Evolutionary conservation across 352 stramenopile genomes (phyloP), one percentile per base, ranked within the genome.

Genomic region (Lagenidium giganteum): DNA sequence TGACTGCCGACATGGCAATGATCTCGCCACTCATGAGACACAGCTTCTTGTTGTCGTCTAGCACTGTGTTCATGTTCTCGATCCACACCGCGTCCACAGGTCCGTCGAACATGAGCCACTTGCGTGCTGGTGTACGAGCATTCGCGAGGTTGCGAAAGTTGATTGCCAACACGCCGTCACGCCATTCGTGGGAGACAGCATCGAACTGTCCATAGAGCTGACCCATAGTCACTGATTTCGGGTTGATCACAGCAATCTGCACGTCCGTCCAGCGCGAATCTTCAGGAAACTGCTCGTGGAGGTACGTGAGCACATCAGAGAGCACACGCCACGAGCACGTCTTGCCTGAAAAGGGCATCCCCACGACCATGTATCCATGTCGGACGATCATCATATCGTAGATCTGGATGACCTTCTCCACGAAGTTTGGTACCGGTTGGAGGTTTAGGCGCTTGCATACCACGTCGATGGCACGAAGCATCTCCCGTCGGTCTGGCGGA

Each of bases 381-480:
- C 93, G 83, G 24, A 98, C 93, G 37, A 97, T 91, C 74, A 98
- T 96, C 89, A 97, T 98, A 48, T 98, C 92, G 61, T 98, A 97
- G 26, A 98, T 93, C 51, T 98, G 88, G 40, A 97, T 93, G 9
- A 96, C 84, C 38, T 98, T 97, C 26, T 91, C 88, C 12, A 95
- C 77, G 58, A 96, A 97, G 39, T 89, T 94, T 1, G 72, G 61
- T 24, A 92, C 86, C 4, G 86, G 72, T 46, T 97, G 81, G n/a
- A 96, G 62, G 42, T 75, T 88, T 54, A 70, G 77, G n/a, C 65
- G 58, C 20, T 82, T 70, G 60, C 87, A 96, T 8, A 95, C 72
- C 0, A 65, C 39, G 43, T 91, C 54, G 37, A 97, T 93, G 5
- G 81, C 74, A 17, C 71, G 61, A 9, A 96, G 55, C 65, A 97